These are phyloP conservation scores for Clonostachys byssicola DNA, from an alignment of 2,329 filamentous ascomycete genomes.

Conservation along the genomic window DNA sequence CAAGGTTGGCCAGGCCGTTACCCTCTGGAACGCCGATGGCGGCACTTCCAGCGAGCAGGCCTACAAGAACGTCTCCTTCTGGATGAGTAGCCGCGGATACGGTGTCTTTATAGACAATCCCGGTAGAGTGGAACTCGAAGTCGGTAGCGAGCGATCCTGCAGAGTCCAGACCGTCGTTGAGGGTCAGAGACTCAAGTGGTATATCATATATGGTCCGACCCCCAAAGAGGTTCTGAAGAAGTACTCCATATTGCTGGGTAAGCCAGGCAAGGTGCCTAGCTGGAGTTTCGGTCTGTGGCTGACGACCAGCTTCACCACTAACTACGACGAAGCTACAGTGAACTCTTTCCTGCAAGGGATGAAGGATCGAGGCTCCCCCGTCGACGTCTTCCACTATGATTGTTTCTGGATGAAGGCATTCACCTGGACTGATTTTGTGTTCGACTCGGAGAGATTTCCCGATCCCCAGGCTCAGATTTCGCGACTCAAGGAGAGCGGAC, in stretches of 20 bases:
- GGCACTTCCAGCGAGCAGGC: conserved; percentile 67
- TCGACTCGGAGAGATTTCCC: conserved; percentile 64
- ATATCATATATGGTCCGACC: conserved; percentile 66
- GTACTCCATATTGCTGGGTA: conserved; percentile 65
- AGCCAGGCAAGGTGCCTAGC: conserved; percentile 58
- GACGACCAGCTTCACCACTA: conserved; percentile 71
- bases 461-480: conserved; percentile 61
- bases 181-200: conserved; percentile 69
- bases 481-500: conserved; percentile 57
- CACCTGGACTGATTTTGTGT: conserved; percentile 72
- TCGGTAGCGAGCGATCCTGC: conserved; percentile 70
- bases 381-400: conserved; percentile 73
- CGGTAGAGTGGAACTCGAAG: conserved; percentile 66
- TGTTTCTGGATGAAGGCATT: conserved; percentile 77
- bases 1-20: conserved; percentile 68
- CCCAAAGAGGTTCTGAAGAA: conserved; percentile 68
- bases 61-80: conserved; percentile 70
- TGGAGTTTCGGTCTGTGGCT: conserved; percentile 79
- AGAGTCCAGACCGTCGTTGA: conserved; percentile 66
- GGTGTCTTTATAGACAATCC: conserved; percentile 72
- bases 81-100: conserved; percentile 69
- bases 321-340: conserved; percentile 67
- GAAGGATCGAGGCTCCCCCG: conserved; percentile 57
- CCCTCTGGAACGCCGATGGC: conserved; percentile 60
- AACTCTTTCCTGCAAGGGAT: conserved; percentile 66